Base-by-base conservation (phyloP, 805 yeast genomes). In the Candida coleopterorum region DNA sequence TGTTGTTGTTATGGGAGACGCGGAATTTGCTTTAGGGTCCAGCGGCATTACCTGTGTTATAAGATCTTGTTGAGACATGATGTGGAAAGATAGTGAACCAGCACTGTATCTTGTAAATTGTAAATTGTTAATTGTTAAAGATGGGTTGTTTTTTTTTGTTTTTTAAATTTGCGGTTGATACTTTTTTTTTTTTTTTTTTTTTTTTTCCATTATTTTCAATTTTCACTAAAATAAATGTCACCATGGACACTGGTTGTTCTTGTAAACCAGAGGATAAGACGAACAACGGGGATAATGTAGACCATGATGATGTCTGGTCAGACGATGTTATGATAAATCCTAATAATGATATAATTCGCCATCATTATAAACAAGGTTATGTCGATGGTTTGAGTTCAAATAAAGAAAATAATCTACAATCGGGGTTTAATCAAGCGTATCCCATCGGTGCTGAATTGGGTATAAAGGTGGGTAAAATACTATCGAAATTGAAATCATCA, bases 41-140 rank as follows among this genome's bases (percentile, higher is more conserved):
- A n/a, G n/a, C n/a, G n/a, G n/a, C n/a, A n/a, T 52, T 17, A 83
- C 94, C 58, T 85, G 95, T 2, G 94, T 85, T 42, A 85, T 75
- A 35, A 85, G 74, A 48, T 73, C 52, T 22, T 65, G 70, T 23
- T 65, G 70, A 4, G 72, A 50, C 72, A 66, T 66, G 22, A 34
- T 34, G 28, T 8, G 16, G 14, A 25, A 7, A 23, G 4, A 24
- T 21, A 30, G 33, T 30, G 33, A 30, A 21, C 35, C 35, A 18
- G 35, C 35, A 32, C 35, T 21, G 15, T 34, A 20, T n/a, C n/a
- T n/a, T n/a, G n/a, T n/a, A n/a, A n/a, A n/a, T n/a, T n/a, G n/a
- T n/a, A n/a, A n/a, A n/a, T n/a, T n/a, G 18, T 26, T 10, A n/a
- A 10, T 26, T 26, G 29, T 6, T 26, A 14, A 10, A 10, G 15